Conservation (phyloP, 139 green algal genomes). For the Pycnococcus provasolii region DNA sequence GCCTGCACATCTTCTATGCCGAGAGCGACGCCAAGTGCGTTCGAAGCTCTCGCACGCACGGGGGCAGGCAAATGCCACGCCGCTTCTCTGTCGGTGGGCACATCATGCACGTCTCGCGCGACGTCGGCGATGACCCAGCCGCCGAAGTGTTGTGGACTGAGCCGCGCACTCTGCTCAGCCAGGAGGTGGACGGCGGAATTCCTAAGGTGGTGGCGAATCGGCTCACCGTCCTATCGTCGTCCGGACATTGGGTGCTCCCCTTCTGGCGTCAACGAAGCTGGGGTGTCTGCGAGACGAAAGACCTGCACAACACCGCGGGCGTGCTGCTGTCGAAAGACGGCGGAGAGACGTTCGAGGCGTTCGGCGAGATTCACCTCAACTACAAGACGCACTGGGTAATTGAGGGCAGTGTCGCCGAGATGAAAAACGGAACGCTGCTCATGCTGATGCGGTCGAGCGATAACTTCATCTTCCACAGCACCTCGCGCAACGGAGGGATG, state of each 20-base stretch:
- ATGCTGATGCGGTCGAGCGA: constrained; percentile 8
- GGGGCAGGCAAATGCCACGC: no score
- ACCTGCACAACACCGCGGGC: constrained; percentile 2
- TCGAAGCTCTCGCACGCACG: no score
- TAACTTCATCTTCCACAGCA: constrained; percentile 5
- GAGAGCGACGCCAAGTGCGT: no score
- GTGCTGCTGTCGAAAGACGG: background rate
- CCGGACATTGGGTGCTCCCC: constrained; percentile 6
- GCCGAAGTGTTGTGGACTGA: no score
- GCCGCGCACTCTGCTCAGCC: no score
- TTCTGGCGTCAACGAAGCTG: constrained; percentile 6
- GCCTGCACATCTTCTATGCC: no score
- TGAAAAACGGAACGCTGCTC: constrained; percentile 6
- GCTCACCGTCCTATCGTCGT: background rate
- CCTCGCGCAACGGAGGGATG: background rate
- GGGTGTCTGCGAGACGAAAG: background rate
- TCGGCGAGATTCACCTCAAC: background rate
- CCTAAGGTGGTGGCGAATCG: constrained; percentile 7
- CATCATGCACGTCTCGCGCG: no score
- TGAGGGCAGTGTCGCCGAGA: background rate
- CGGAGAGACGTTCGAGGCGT: background rate
- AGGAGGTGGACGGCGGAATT: background rate
- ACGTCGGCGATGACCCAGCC: no score
- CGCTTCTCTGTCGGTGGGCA: no score
- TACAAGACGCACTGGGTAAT: constrained; percentile 4